Evolutionary conservation across 1,284 basidiomycete species (phyloP), one percentile per base, ranked within the genome.

Genomic region (Binderoboletus segoi): DNA sequence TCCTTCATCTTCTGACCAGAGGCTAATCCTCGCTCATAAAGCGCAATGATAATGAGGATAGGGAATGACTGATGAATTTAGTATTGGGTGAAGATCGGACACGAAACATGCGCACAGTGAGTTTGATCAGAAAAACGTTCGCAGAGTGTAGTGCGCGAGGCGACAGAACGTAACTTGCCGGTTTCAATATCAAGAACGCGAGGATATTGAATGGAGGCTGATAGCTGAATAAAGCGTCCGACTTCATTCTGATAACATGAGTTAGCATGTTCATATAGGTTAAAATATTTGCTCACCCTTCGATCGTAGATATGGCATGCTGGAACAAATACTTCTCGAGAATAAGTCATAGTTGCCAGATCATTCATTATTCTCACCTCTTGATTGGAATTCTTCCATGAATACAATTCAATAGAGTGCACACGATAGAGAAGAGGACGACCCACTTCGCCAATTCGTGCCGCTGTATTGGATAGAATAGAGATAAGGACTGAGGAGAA

Each of bases 161-260:
- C 6, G 86, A 81, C 12, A 92, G 72, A 40, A 91, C 65, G 70
- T 82, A 91, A 62, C 86, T 88, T 24, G 89, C 78, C 7, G 93
- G 92, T 65, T 90, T 86, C 46, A 96, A 79, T 56, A 94, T 77
- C 20, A 84, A 58, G 66, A 94, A 86, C 0, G 94, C 93, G 33
- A 91, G 72, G 30, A 93, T 77, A 64, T 92, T 93, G 79, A 93
- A 93, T 0, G 93, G 92, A 2, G 90, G 92, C 62, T 94, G 86
- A 69, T 95, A 96, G 50, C 89, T 93, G 75, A 96, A 93, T n/a
- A 96, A 76, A 0, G 91, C 90, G 70, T 95, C 93, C 8, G 87
- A 87, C 71, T 94, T 93, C 67, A 94, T 89, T 11, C 90, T 91
- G 60, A 47, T 37, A 35, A 30, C 35, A 20, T 54, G 38, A 28